Percentiles rank a stretch among this genome's conserved stretches.
Evolutionary conservation across 2,329 filamentous ascomycete species (phyloP).

Genomic region (Aspergillus sp.): DNA sequence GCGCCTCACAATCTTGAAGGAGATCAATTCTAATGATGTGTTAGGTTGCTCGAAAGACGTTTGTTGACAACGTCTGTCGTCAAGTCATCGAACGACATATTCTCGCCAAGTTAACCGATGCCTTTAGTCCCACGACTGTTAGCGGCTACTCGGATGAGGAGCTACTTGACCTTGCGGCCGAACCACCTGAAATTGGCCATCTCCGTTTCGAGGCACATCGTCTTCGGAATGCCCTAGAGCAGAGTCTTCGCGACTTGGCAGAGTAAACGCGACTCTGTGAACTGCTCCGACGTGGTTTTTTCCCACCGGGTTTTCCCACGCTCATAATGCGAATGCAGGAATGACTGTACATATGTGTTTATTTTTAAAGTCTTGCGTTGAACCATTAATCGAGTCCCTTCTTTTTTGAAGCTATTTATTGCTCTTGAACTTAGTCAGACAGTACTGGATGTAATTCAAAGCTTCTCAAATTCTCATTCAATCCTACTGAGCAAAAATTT

Average conservation of each 20-base stretch:
- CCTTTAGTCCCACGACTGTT: constrained; percentile 2
- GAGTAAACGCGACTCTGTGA: background rate
- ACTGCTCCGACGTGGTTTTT: background rate
- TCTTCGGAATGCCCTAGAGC: constrained; percentile 2
- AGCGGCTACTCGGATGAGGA: constrained; percentile 2
- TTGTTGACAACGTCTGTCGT: constrained; percentile 20
- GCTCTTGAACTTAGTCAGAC: too few species aligned
- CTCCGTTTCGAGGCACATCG: constrained; percentile 4
- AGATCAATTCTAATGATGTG: background rate
- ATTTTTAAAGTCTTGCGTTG: too few species aligned
- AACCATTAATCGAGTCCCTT: too few species aligned
- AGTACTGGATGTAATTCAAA: too few species aligned
- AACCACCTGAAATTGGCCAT: background rate
- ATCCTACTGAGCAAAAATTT: too few species aligned
- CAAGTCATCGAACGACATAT: constrained; percentile 20
- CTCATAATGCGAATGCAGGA: background rate
- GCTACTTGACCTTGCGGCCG: constrained; percentile 3
- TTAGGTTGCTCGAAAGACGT: constrained; percentile 19
- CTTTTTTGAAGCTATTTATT: too few species aligned
- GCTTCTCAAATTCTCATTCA: too few species aligned
- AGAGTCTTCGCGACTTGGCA: background rate
- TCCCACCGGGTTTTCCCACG: background rate
- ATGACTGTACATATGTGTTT: background rate
- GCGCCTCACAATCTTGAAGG: background rate
- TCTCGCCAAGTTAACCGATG: constrained; percentile 6